Evolutionary conservation across 2,329 filamentous ascomycete genomes (phyloP), one percentile per base, ranked within the genome.

Genomic region (Fusarium miscanthi): DNA sequence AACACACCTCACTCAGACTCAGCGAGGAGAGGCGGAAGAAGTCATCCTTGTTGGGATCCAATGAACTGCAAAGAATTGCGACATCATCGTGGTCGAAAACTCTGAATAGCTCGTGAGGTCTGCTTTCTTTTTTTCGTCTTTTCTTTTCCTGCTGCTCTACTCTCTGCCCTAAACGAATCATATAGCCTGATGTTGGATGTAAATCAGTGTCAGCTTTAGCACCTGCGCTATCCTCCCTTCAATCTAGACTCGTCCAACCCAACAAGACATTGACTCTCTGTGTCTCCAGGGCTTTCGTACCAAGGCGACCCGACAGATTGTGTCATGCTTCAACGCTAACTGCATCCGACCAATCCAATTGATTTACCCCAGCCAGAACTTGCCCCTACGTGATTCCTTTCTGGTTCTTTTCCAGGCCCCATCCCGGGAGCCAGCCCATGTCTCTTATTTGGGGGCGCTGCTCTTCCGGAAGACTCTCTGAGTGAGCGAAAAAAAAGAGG

Each of bases 221-320:
- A 72, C 70, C 54, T 45, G 48, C 53, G 41, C 56, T 69, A 69
- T 38, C 27, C 64, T 56, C 43, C 23, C 59, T 58, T 62, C n/a
- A n/a, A 40, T 40, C 30, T 54, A 58, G 54, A 43, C 35, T 42
- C 37, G 35, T 31, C 59, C 52, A 71, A 23, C 56, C 45, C 63
- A 65, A 59, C 54, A 72, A 69, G 64, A 68, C 49, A 59, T 33
- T 48, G 37, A 38, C 25, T 51, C 58, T 49, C 57, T 69, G 67
- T 58, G 59, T 69, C 43, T 66, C 38, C 27, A 60, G 62, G 59
- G 62, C 62, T 64, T 46, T 57, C 42, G 53, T 57, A 66, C 69
- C 66, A 75, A 76, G 69, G 59, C 71, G 74, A 78, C 76, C 78
- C 77, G 76, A 79, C 78, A 79, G 75, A 79, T 79, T 79, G 78